A percentile compares a stretch with the other conserved stretches of the same genome.
These are phyloP conservation scores for Candida albicans DNA, from an alignment of 1,139 yeast species.

Conservation along the genomic window DNA sequence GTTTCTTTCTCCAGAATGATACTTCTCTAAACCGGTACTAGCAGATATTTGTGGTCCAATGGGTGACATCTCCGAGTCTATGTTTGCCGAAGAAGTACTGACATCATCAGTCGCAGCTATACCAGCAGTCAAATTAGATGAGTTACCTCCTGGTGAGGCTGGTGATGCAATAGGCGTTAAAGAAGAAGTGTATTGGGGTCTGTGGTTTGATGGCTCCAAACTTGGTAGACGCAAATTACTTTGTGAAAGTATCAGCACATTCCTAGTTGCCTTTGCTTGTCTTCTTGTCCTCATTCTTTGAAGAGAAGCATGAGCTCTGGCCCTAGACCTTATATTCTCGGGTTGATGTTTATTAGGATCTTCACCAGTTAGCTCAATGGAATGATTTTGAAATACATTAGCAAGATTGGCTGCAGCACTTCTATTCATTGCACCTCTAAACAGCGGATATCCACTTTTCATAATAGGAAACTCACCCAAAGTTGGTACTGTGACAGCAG, in stretches of 20 bases:
- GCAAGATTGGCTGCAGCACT: slow-evolving; percentile 2
- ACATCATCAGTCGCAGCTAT: slow-evolving; percentile 7
- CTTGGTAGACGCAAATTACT: slow-evolving; percentile 25
- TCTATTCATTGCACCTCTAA: slow-evolving; percentile 1
- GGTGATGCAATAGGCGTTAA: slow-evolving; percentile 22
- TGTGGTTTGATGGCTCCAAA: slow-evolving; percentile 17
- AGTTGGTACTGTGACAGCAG: slow-evolving; percentile 38
- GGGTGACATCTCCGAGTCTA: slow-evolving; percentile 12
- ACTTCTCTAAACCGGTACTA: slow-evolving; percentile 9
- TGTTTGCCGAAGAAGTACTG: slow-evolving; percentile 6
- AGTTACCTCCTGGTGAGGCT: slow-evolving; percentile 16
- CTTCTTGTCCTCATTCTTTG: slow-evolving; percentile 63
- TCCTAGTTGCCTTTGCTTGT: slow-evolving; percentile 48
- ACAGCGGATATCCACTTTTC: slow-evolving; percentile 15
- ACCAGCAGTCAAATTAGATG: slow-evolving; percentile 15
- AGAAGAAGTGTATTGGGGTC: slow-evolving; percentile 1
- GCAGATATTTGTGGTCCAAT: slow-evolving; percentile 12
- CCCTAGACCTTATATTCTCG: slow-evolving; percentile 47
- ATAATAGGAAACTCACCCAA: slow-evolving; percentile 47
- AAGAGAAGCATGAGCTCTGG: slow-evolving; percentile 66
- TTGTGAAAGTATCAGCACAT: slow-evolving; percentile 28
- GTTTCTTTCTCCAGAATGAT: neutral
- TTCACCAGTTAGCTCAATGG: slow-evolving; percentile 27
- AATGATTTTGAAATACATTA: slow-evolving; percentile 7
- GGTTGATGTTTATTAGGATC: slow-evolving; percentile 21